Conservation (phyloP, 1,139 yeast species). For the Scheffersomyces titani region DNA sequence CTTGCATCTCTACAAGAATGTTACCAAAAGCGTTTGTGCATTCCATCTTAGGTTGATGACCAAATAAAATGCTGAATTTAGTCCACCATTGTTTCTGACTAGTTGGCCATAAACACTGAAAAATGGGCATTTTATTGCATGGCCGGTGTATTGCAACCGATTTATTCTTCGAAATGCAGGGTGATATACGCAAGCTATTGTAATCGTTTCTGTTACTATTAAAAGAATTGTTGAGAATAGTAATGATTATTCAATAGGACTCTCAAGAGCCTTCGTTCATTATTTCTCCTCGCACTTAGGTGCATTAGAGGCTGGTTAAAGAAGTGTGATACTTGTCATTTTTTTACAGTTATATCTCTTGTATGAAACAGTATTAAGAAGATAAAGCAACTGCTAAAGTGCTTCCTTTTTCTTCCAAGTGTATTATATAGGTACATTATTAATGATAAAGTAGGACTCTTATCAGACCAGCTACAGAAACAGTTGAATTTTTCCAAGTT, state of each 20-base stretch:
- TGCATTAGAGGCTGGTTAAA: too few relatives aligned
- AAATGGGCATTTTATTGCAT: background rate
- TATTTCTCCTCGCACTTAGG: too few relatives aligned
- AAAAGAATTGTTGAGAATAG: too few relatives aligned
- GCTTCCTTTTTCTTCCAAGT: background rate
- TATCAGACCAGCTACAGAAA: background rate
- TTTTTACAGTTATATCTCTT: background rate
- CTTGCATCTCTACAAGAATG: background rate
- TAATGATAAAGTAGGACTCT: background rate
- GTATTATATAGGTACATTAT: background rate
- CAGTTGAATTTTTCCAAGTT: background rate
- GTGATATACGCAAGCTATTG: too few relatives aligned
- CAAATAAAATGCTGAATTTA: background rate
- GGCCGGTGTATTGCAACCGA: too few relatives aligned
- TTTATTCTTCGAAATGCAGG: too few relatives aligned
- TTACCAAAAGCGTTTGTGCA: background rate
- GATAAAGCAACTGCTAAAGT: background rate
- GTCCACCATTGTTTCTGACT: background rate
- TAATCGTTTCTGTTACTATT: too few relatives aligned
- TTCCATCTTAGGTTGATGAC: background rate
- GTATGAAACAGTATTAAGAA: background rate
- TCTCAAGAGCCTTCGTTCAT: background rate
- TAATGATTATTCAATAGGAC: too few relatives aligned
- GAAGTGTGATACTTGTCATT: background rate
- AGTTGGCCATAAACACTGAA: background rate